Base-by-base conservation (phyloP, 441 rosid genomes). In the Breynia disticha region DNA sequence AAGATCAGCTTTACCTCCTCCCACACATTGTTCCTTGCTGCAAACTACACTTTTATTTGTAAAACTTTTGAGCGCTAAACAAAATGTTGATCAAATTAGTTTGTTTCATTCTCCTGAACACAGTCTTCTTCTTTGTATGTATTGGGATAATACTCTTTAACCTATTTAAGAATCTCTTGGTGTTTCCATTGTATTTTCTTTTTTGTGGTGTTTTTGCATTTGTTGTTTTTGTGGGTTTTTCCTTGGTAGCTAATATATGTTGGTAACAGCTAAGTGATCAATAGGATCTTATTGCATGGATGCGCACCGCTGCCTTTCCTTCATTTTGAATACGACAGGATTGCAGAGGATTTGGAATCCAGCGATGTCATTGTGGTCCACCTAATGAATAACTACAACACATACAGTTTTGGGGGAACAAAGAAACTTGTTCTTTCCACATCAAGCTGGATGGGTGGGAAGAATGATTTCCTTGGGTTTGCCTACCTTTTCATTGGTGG, bases 271-370 rank as follows among this genome's bases (percentile, higher is more conserved):
- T 89, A 60, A 80, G 90, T 46, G 77, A 84, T 62, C 90, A 85
- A 71, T 89, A 88, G 78, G 97, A 88, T 72, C 81, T 88, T 43
- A 76, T 85, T 1, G 83, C 83, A 21, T 85, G 95, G 97, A 88
- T 88, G 87, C 82, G 89, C 46, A 77, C 80, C 55, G 78, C 97
- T 61, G 95, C 97, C 32, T 72, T 84, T 16, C 90, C 94, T 48
- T 84, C 79, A 76, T 89, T 89, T 69, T 68, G 84, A 52, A 89
- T 86, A 86, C 56, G 95, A 95, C 53, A 71, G 83, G 75, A 80
- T 84, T 17, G 95, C 84, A 71, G 84, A 78, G 67, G 90, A 90
- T 56, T 67, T 86, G 69, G 76, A 82, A 35, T 83, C 57, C 22
- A 84, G 70, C 48, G 85, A 76, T 28, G 61, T 74, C 17, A 63